phyloP scores from a whole-genome alignment of 495 filamentous ascomycete genomes.

The Apiosordaria backusii region DNA sequence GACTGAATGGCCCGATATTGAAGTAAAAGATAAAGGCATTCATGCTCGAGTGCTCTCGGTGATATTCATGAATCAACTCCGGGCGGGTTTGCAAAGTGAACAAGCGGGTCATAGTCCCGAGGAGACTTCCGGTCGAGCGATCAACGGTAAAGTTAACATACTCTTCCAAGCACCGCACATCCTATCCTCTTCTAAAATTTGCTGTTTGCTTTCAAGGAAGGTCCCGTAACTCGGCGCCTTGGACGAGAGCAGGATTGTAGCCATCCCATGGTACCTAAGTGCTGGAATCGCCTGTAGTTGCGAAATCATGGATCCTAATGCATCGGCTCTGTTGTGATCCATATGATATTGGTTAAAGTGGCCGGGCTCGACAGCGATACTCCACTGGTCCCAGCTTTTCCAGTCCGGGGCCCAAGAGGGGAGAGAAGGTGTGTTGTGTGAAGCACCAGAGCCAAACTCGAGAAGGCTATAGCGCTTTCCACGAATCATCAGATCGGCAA shows the following conservation, averaged over 20 bases:
- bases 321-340: neutral
- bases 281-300: no score
- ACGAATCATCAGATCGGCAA: neutral
- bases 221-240: no score
- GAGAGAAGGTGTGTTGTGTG: neutral
- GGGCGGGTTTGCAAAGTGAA: neutral
- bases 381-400: neutral
- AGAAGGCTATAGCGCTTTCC: neutral
- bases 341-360: neutral
- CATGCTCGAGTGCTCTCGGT: neutral
- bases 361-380: neutral
- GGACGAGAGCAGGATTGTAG: no score
- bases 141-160: no score
- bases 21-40: neutral
- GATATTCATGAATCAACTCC: neutral
- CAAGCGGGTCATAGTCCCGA: neutral
- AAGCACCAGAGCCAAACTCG: neutral
- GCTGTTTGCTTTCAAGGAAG: no score
- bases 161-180: no score
- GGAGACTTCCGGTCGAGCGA: no score
- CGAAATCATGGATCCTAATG: no score
- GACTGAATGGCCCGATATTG: neutral
- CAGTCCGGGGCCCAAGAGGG: slow-evolving; percentile 3
- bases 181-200: no score
- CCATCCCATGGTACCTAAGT: no score